Conservation (phyloP, 2,329 filamentous ascomycete species). For the Furcasterigmium sp. region DNA sequence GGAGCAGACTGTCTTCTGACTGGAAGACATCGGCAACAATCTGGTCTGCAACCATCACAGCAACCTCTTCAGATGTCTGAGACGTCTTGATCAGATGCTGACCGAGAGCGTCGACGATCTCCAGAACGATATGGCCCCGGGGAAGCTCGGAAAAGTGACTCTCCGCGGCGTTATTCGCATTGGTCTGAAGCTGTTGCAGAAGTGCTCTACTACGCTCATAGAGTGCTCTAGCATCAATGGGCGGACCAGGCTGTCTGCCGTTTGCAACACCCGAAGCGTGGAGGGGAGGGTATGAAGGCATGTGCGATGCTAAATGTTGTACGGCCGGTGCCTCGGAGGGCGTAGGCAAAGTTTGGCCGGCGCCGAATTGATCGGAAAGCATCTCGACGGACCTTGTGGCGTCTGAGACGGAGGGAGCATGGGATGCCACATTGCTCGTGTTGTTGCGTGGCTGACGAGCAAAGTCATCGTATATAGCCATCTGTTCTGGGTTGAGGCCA, state of each 20-base stretch:
- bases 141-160: constrained; percentile 57
- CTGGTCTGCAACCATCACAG: constrained; percentile 54
- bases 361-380: constrained; percentile 55
- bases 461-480: constrained; percentile 96
- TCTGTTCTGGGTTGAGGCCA: constrained; percentile 84
- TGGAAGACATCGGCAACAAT: constrained; percentile 53
- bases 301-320: constrained; percentile 45
- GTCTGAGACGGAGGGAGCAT: constrained; percentile 54
- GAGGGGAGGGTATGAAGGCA: constrained; percentile 51
- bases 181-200: constrained; percentile 50
- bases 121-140: constrained; percentile 53
- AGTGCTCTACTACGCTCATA: constrained; percentile 54
- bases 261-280: constrained; percentile 39
- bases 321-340: constrained; percentile 55
- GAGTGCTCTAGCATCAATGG: constrained; percentile 46
- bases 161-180: constrained; percentile 47
- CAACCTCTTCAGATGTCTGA: constrained; percentile 56
- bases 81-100: constrained; percentile 59
- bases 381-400: constrained; percentile 57
- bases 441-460: constrained; percentile 72
- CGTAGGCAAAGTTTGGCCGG: constrained; percentile 53
- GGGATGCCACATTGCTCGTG: constrained; percentile 47
- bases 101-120: constrained; percentile 56
- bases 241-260: constrained; percentile 42
- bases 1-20: constrained; percentile 48